These are phyloP conservation scores for Cyanidium caldarium DNA, from an alignment of 23 red algal species.

Conservation along the genomic window DNA sequence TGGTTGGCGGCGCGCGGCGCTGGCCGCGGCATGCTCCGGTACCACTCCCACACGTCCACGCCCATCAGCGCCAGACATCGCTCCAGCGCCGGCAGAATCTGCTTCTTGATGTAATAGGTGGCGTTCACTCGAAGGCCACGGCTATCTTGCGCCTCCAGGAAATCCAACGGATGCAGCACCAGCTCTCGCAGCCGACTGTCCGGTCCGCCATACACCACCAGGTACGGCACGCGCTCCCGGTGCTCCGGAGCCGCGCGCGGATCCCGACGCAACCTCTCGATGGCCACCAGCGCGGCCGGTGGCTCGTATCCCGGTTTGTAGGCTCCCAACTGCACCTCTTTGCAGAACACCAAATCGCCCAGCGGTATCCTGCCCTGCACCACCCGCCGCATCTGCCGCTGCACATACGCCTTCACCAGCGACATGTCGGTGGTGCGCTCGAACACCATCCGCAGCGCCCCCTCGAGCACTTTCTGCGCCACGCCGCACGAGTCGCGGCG, in stretches of 20 bases:
- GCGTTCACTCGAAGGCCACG: slow-evolving; percentile 48
- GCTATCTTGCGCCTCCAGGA: background rate
- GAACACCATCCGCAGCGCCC: slow-evolving; percentile 60
- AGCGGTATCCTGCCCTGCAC: slow-evolving; percentile 25
- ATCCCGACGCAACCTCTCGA: slow-evolving; percentile 25
- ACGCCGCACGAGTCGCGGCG: slow-evolving; percentile 66
- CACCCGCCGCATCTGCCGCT: slow-evolving; percentile 33
- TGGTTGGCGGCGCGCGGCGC: background rate
- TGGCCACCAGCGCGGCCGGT: slow-evolving; percentile 77
- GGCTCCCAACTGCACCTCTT: slow-evolving; percentile 56
- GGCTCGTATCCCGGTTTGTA: slow-evolving; percentile 51
- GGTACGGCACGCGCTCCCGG: slow-evolving; percentile 72
- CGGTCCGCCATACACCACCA: slow-evolving; percentile 72
- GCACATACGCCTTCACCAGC: slow-evolving; percentile 30
- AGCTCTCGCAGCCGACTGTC: slow-evolving; percentile 60
- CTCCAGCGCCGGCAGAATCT: slow-evolving; percentile 66
- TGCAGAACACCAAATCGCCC: slow-evolving; percentile 66
- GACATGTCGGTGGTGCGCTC: slow-evolving; percentile 52
- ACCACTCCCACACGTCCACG: slow-evolving; percentile 46
- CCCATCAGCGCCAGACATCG: slow-evolving; percentile 51
- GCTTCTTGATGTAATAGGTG: slow-evolving; percentile 87
- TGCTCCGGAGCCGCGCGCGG: slow-evolving; percentile 53
- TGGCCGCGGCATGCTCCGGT: slow-evolving; percentile 42
- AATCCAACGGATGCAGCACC: slow-evolving; percentile 42
- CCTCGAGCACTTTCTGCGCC: slow-evolving; percentile 59